Conservation (phyloP, 78 protist species). For the Emiliania huxleyi region DNA sequence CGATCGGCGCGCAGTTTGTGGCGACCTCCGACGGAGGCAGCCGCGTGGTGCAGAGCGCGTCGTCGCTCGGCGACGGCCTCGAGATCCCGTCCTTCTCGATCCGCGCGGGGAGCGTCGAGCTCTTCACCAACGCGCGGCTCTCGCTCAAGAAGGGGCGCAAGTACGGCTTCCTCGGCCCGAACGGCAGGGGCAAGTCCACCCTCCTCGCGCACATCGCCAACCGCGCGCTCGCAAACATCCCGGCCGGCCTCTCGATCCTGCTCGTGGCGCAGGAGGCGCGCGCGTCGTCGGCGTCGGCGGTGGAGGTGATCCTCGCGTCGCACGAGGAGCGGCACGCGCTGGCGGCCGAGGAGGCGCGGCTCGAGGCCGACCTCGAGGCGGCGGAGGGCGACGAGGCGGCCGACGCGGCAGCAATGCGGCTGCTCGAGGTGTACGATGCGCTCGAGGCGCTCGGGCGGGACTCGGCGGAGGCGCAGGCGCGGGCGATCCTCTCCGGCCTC, state of each 20-base stretch:
- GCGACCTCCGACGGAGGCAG: not conserved
- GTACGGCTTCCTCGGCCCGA: conserved; percentile 89
- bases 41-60: not conserved
- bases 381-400: not conserved
- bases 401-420: not conserved
- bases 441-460: conserved; percentile 51
- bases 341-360: not conserved
- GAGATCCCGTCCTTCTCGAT: not conserved
- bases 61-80: not conserved
- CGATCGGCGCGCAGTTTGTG: not conserved
- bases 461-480: conserved; percentile 41
- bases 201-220: conserved; percentile 75
- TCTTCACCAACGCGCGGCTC: conserved; percentile 7
- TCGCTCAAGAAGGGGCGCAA: not conserved
- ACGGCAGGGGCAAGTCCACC: conserved; percentile 93
- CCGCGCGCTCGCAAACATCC: conserved; percentile 49
- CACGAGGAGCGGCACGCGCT: not conserved
- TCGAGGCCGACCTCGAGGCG: not conserved
- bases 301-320: conserved; percentile 12
- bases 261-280: not conserved
- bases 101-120: not conserved
- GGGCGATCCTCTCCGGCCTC: conserved; percentile 69
- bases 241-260: not conserved
- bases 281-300: not conserved
- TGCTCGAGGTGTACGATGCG: not conserved